Evolutionary conservation across 2,329 filamentous ascomycete genomes (phyloP).

Genomic region (Fusarium sp.): DNA sequence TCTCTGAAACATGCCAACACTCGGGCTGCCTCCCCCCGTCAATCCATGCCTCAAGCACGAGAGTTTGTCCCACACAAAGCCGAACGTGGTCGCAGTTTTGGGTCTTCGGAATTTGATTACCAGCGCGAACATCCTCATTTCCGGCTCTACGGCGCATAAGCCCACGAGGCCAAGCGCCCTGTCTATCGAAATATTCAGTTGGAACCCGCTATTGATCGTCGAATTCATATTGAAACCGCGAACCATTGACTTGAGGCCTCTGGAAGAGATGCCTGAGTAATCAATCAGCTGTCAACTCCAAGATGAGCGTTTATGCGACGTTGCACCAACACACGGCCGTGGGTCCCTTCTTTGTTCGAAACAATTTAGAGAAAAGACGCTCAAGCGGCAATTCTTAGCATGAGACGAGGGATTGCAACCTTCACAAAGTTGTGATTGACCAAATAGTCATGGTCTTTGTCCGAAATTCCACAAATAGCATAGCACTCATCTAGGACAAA

Average conservation of each 20-base stretch:
- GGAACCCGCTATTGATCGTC: constrained; percentile 7
- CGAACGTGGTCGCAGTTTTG: constrained; percentile 8
- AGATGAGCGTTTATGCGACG: constrained; percentile 6
- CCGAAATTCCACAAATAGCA: constrained; percentile 2
- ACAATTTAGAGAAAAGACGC: constrained; percentile 14
- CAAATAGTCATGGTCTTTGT: constrained; percentile 12
- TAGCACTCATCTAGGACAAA: constrained; percentile 26
- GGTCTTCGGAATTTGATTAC: constrained; percentile 13
- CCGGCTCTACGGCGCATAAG: constrained; percentile 9
- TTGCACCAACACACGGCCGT: background rate
- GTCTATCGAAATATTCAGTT: constrained; percentile 1
- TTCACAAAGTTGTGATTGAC: background rate
- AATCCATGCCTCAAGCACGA: constrained; percentile 34
- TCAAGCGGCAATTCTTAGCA: constrained; percentile 1
- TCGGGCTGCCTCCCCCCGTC: constrained; percentile 37
- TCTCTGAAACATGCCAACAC: constrained; percentile 40
- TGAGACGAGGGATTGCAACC: background rate
- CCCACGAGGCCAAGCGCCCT: constrained; percentile 3
- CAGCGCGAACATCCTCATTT: constrained; percentile 33
- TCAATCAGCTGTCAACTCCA: background rate
- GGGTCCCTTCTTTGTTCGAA: constrained; percentile 32
- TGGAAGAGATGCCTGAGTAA: background rate
- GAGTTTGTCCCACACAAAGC: constrained; percentile 9
- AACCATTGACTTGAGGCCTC: background rate
- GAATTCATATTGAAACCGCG: background rate